Evolutionary conservation across 495 filamentous ascomycete species (phyloP).

Genomic region (Penicillium parvum): DNA sequence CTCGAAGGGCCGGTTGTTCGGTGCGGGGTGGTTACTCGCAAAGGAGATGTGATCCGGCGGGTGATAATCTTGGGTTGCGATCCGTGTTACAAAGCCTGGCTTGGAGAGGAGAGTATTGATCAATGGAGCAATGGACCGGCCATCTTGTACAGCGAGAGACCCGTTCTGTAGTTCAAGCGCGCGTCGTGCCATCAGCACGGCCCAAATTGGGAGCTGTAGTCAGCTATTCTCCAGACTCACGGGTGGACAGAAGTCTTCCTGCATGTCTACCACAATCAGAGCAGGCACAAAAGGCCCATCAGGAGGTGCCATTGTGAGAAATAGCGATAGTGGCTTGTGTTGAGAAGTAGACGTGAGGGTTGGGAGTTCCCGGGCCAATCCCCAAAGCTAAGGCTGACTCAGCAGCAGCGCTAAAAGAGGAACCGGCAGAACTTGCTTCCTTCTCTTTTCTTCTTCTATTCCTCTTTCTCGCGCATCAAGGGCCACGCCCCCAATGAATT

Average conservation of each 20-base stretch:
- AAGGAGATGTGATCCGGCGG: conserved; percentile 85
- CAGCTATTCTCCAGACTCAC: conserved; percentile 36
- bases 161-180: conserved; percentile 55
- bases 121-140: conserved; percentile 59
- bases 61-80: conserved; percentile 90
- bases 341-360: not conserved
- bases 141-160: conserved; percentile 70
- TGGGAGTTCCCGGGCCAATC: too few relatives aligned
- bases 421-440: conserved; percentile 16
- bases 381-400: conserved; percentile 35
- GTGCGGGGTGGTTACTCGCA: conserved; percentile 66
- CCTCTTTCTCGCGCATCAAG: conserved; percentile 16
- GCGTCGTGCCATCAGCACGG: conserved; percentile 13
- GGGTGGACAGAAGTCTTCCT: conserved; percentile 95
- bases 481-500: conserved; percentile 37
- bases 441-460: conserved; percentile 21
- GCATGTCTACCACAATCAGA: conserved; percentile 78
- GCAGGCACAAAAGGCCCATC: conserved; percentile 32
- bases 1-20: conserved; percentile 63
- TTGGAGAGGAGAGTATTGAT: conserved; percentile 74
- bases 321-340: not conserved
- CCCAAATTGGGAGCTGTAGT: conserved; percentile 5
- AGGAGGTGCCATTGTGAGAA: conserved; percentile 7
- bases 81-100: conserved; percentile 61
- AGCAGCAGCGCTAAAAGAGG: conserved; percentile 21